A percentile compares a stretch with the other conserved stretches of the same genome.
These are phyloP conservation scores for Quercus dentata DNA, from an alignment of 306 rosid species.

Conservation along the genomic window DNA sequence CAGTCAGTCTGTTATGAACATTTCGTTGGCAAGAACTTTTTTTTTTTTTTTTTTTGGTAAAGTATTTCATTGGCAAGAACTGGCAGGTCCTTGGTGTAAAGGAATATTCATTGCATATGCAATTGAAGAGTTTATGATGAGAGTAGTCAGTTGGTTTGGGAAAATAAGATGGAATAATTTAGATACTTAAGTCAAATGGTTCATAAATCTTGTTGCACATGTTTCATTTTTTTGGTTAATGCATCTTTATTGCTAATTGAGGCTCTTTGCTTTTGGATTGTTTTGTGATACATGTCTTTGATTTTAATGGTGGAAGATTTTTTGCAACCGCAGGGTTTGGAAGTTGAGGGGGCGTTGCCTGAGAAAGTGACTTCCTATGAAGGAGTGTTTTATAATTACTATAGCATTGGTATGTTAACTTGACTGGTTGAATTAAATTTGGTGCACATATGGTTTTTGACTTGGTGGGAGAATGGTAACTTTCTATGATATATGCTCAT, in stretches of 20 bases:
- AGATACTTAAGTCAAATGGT: no score
- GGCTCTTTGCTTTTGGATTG: neutral
- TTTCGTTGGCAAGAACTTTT: neutral
- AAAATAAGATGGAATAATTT: no score
- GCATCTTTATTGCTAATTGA: neutral
- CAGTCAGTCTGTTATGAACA: neutral
- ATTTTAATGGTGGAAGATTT: constrained; percentile 17
- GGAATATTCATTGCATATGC: neutral
- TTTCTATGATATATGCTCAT: neutral
- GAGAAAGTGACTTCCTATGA: constrained; percentile 63
- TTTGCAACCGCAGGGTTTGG: constrained; percentile 58
- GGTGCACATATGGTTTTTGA: constrained; percentile 2
- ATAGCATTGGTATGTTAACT: constrained; percentile 74
- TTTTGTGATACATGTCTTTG: constrained; percentile 5
- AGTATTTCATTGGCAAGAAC: neutral
- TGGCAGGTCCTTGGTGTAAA: neutral
- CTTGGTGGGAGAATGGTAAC: constrained; percentile 5
- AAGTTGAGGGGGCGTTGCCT: constrained; percentile 61
- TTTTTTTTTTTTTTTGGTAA: no score
- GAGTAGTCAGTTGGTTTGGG: no score
- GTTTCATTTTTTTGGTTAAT: neutral
- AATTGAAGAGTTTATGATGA: neutral
- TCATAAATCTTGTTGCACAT: no score
- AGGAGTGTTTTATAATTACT: constrained; percentile 96
- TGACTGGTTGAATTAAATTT: constrained; percentile 8